Conservation (phyloP, 352 stramenopile species). For the Phytophthora sp. region DNA sequence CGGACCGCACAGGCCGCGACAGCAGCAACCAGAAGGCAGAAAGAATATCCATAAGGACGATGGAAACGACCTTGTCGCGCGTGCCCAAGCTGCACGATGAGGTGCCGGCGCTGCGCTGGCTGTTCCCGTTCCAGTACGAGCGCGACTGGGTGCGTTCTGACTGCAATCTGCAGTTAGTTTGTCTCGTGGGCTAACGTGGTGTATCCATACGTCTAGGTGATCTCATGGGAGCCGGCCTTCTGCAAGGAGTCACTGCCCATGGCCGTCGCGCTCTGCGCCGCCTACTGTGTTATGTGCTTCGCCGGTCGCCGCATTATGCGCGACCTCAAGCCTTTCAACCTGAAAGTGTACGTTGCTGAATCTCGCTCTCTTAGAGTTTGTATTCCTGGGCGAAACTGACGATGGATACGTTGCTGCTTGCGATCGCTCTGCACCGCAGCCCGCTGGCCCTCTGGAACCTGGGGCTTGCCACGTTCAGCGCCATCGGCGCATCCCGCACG, state of each 20-base stretch:
- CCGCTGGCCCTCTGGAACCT: slow-evolving; percentile 86
- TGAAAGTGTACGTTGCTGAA: slow-evolving; percentile 63
- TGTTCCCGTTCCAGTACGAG: slow-evolving; percentile 81
- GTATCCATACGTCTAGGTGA: slow-evolving; percentile 36
- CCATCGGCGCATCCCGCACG: slow-evolving; percentile 75
- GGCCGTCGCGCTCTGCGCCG: slow-evolving; percentile 62
- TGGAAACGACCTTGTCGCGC: slow-evolving; percentile 31
- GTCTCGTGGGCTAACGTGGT: slow-evolving; percentile 17
- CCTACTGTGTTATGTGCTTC: slow-evolving; percentile 83
- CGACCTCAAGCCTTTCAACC: slow-evolving; percentile 78
- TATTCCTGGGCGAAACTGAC: slow-evolving; percentile 27
- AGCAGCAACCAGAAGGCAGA: slow-evolving; percentile 7
- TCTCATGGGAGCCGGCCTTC: slow-evolving; percentile 74
- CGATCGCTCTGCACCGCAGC: slow-evolving; percentile 24
- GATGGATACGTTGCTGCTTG: slow-evolving; percentile 1
- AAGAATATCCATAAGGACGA: slow-evolving; percentile 9
- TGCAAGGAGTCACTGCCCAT: slow-evolving; percentile 70
- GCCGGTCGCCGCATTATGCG: slow-evolving; percentile 79
- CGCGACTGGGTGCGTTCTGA: slow-evolving; percentile 63
- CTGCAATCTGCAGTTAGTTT: neutral
- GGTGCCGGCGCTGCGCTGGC: slow-evolving; percentile 53
- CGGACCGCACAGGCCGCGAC: slow-evolving; percentile 7
- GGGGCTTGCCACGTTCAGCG: slow-evolving; percentile 74
- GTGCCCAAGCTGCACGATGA: slow-evolving; percentile 52
- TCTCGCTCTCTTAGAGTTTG: slow-evolving; percentile 22